Base-by-base conservation (phyloP, 1,139 yeast genomes). In the Pichiaceae sp. region DNA sequence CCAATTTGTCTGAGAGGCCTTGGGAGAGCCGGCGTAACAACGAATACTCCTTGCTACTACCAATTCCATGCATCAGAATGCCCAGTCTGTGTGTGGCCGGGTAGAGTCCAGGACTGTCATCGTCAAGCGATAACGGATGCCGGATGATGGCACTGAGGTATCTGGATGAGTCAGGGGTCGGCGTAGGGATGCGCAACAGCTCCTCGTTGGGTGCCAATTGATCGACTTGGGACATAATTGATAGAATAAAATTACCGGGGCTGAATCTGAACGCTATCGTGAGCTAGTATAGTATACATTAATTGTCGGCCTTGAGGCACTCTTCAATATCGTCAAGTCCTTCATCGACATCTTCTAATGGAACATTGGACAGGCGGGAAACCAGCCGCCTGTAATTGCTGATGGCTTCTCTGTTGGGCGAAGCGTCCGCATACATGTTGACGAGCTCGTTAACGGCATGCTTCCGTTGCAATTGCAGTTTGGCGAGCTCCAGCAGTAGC, bases 21-120 rank as follows among this genome's bases (percentile, higher is more conserved):
- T 74, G 72, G 1, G 94, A 91, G 35, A 86, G 56, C 16, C 61
- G 48, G 31, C 72, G 71, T 47, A 81, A 89, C 58, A 82, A 87
- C 42, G 85, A 75, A 55, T 85, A 81, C 60, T 83, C 74, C 44
- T 87, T 72, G 54, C 87, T 94, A 0, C 95, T 94, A 0, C 79
- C 87, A 45, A 76, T 82, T 2, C 96, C 97, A 53, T 89, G 96
- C 16, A 67, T 46, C 9, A 77, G 44, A 3, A 78, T 49, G 0
- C 71, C 75, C 17, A 49, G 37, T 35, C 53, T 33, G 7, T 33
- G 34, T 0, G 54, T 49, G 3, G 43, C 40, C 3, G 48, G 47
- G 7, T 43, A 35, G 6, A 40, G 36, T 16, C 37, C 31, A 11
- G 37, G 28, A 3, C 38, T 40, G 23, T 46, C 46, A 15, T 37